Base-by-base conservation (phyloP, 306 rosid species). In the Quillaja saponaria region DNA sequence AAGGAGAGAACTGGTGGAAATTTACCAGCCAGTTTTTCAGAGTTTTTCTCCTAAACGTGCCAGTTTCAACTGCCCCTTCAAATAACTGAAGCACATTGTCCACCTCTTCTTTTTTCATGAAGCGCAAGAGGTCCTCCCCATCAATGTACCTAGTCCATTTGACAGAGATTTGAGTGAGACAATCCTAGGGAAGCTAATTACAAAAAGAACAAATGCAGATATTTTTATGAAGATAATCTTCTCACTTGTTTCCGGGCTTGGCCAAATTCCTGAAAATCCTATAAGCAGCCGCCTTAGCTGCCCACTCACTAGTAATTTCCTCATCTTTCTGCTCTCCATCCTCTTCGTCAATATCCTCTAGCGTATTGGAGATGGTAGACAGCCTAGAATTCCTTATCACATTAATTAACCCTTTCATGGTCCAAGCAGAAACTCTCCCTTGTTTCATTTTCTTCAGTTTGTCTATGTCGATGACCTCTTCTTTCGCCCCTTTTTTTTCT, bases 371-470 rank as follows among this genome's bases (percentile, higher is more conserved):
- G 34, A 86, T 77, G 47, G 87, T 86, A 47, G 98, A 80, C 69
- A 91, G 50, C 13, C 98, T 85, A 18, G 95, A 82, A 55, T 72
- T 72, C 28, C 77, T 71, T 16, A 91, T 81, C 34, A 82, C 95
- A 77, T 77, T 67, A 63, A 88, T 62, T 62, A 91, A 76, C 14
- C 87, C 90, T 75, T 72, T 88, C 90, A 91, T 80, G 5, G 98
- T 91, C 96, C 90, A 91, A 77, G 95, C 88, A 41, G 96, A 91
- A 75, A 91, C 75, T 25, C 72, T 88, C 66, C 67, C 92, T 59
- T 76, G 88, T 61, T 82, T 88, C 87, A 84, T 86, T 63, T 80
- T 86, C 48, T 81, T 80, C 10, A 91, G 87, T 79, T 78, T 86
- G 12, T 88, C 96, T 0, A 91, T 87, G 77, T 91, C 92, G 67